These are phyloP conservation scores for Kockovaella imperatae DNA, from an alignment of 768 basidiomycete genomes.

Conservation along the genomic window DNA sequence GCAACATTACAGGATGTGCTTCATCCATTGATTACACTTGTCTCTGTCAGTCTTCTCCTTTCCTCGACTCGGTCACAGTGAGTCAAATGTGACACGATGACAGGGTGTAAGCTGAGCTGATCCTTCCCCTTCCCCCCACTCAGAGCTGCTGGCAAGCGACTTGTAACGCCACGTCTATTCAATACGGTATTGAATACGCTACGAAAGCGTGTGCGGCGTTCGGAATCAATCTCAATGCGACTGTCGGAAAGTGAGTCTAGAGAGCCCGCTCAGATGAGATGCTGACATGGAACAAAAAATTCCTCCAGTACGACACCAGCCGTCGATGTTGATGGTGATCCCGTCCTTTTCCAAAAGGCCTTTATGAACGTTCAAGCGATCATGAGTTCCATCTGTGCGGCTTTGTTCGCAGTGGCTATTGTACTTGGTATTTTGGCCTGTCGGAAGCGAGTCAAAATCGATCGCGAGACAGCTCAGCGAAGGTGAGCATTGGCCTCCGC, in stretches of 20 bases:
- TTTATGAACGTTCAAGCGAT: slow-evolving; percentile 19
- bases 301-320: neutral
- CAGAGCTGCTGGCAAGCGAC: slow-evolving; percentile 17
- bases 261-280: neutral
- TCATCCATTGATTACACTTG: slow-evolving; percentile 15
- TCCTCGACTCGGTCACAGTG: slow-evolving; percentile 18
- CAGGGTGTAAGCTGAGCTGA: neutral
- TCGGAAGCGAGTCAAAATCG: slow-evolving; percentile 13
- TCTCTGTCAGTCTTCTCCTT: slow-evolving; percentile 13
- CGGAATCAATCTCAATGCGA: too few relatives aligned
- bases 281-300: neutral
- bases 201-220: slow-evolving; percentile 12
- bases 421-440: slow-evolving; percentile 21
- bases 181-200: slow-evolving; percentile 16
- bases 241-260: slow-evolving; percentile 8
- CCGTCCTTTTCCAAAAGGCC: neutral
- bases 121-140: too few relatives aligned
- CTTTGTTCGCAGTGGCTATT: slow-evolving; percentile 18
- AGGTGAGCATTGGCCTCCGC: too few relatives aligned
- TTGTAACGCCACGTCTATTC: slow-evolving; percentile 11
- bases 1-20: slow-evolving; percentile 9
- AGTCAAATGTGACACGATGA: slow-evolving; percentile 4
- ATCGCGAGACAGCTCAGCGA: slow-evolving; percentile 5
- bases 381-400: slow-evolving; percentile 32
- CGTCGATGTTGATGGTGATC: slow-evolving; percentile 1